Base-by-base conservation (phyloP, 495 filamentous ascomycete species). In the Massariosphaeria phaeospora region DNA sequence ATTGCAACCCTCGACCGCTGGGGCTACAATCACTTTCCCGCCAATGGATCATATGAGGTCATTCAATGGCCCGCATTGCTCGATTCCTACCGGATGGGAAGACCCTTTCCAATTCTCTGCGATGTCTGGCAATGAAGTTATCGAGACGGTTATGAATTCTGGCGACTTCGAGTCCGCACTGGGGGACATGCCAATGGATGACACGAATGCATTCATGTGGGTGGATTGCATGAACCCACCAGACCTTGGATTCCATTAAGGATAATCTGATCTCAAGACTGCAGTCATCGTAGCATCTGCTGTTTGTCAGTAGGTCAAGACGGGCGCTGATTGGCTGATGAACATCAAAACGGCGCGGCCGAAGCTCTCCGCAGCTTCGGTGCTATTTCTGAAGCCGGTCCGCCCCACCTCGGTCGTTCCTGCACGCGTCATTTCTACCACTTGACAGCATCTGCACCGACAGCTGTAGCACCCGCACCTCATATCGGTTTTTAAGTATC, bases 91-190 rank as follows among this genome's bases (percentile, higher is more conserved):
- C 0, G 66, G 73, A 4, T 80, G 73, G 76, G 62, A 70, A 0
- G 78, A 82, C 55, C 73, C 79, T 4, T 64, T 85, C 31, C 80
- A 80, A 42, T 84, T 85, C 63, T 84, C 81, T 9, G 74, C 79
- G 29, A 85, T 85, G 82, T 84, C 81, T 4, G 80, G 82, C 46
- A 71, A 80, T 49, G 80, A 85, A 60, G 80, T 84, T 26, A 72
- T 78, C 5, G 78, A 84, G 61, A 80, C 80, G 13, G 75, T 85
- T 35, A 80, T 81, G 63, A 72, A 75, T 39, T 76, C 77, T 5
- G 78, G 74, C 9, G 77, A 76, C 23, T 79, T 83, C 56, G 78
- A 77, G 20, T 70, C 71, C 2, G 74, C 67, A 4, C 70, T 79
- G 43, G 75, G 77, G 9, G 75, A 78, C 59, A 66, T 79, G 17